Evolutionary conservation across 1,139 yeast species (phyloP).

Genomic region (Taiozyma sp.): DNA sequence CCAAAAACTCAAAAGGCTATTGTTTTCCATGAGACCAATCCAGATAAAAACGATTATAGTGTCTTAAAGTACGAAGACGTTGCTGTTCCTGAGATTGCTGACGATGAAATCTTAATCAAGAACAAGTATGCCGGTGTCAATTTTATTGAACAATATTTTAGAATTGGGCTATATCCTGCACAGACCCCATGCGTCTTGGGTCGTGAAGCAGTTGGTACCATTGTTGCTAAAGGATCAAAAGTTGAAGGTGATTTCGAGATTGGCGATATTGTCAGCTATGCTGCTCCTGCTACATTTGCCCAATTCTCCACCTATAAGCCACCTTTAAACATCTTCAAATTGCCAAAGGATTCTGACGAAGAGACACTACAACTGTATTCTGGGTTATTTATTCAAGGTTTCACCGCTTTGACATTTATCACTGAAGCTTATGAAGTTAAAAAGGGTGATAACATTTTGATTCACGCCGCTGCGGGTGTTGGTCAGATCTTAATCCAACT

Average conservation of each 20-base stretch:
- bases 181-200: slow-evolving; percentile 64
- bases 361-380: slow-evolving; percentile 52
- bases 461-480: slow-evolving; percentile 94
- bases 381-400: slow-evolving; percentile 62
- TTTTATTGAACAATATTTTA: slow-evolving; percentile 77
- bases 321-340: slow-evolving; percentile 35
- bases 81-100: slow-evolving; percentile 53
- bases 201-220: slow-evolving; percentile 78
- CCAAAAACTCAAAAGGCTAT: slow-evolving; percentile 60
- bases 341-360: slow-evolving; percentile 44
- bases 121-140: slow-evolving; percentile 76
- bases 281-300: slow-evolving; percentile 53
- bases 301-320: slow-evolving; percentile 57
- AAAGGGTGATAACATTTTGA: slow-evolving; percentile 63
- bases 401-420: slow-evolving; percentile 72
- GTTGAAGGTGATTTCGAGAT: slow-evolving; percentile 48
- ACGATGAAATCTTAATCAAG: slow-evolving; percentile 60
- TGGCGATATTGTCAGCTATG: slow-evolving; percentile 72
- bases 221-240: slow-evolving; percentile 61
- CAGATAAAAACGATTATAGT: slow-evolving; percentile 35
- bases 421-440: slow-evolving; percentile 63
- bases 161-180: slow-evolving; percentile 69
- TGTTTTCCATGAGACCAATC: slow-evolving; percentile 49
- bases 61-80: slow-evolving; percentile 48
- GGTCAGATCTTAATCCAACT: slow-evolving; percentile 70